These are phyloP conservation scores for Trametes cubensis DNA, from an alignment of 768 basidiomycete species.

Conservation along the genomic window DNA sequence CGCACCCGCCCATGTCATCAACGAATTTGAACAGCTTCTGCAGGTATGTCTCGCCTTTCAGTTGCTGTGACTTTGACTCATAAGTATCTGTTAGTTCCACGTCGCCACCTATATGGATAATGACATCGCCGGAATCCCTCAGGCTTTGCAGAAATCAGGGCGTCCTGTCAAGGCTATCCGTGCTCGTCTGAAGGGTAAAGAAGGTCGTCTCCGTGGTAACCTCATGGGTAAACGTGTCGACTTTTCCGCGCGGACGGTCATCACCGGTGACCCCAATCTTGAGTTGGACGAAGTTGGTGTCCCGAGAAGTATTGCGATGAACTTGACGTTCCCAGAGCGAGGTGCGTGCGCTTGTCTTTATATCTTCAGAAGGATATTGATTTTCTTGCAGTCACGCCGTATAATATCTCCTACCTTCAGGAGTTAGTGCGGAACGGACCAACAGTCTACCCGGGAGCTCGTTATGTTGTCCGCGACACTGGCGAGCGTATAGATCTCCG, in stretches of 20 bases:
- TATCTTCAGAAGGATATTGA: not conserved
- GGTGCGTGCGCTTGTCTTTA: conserved; percentile 49
- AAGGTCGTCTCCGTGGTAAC: conserved; percentile 96
- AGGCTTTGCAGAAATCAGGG: conserved; percentile 95
- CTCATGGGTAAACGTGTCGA: conserved; percentile 99
- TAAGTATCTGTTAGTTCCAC: conserved; percentile 68
- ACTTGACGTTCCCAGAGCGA: conserved; percentile 95
- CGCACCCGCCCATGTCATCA: conserved; percentile 92
- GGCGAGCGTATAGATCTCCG: conserved; percentile 96
- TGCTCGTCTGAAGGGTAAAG: conserved; percentile 97
- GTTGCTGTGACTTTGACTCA: not conserved
- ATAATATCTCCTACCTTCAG: conserved; percentile 93
- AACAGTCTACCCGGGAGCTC: conserved; percentile 91
- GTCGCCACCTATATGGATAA: conserved; percentile 99
- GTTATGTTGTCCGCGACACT: conserved; percentile 96
- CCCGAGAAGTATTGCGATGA: conserved; percentile 94
- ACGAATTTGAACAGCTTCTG: conserved; percentile 93
- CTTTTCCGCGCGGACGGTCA: conserved; percentile 98
- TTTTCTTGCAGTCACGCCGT: conserved; percentile 79
- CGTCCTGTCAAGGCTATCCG: conserved; percentile 98
- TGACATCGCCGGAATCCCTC: conserved; percentile 97
- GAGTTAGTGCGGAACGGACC: conserved; percentile 95
- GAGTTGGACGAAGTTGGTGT: conserved; percentile 97
- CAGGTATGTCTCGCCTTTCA: conserved; percentile 59
- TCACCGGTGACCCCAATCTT: conserved; percentile 97